Evolutionary conservation across 176 grass and related monocot genomes (phyloP).

Genomic region (Oryza glumipatula): DNA sequence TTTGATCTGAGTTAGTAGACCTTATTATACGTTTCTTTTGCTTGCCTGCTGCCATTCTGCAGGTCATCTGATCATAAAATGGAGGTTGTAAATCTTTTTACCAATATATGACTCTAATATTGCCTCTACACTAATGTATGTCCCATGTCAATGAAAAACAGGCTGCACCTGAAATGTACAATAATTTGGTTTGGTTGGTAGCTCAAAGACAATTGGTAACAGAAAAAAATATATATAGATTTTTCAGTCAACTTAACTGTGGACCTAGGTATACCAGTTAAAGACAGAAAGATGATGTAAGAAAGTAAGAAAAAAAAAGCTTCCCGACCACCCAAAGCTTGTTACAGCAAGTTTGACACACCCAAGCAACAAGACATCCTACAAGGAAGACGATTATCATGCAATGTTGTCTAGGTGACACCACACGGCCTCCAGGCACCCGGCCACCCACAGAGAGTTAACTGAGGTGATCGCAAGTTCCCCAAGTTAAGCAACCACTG

Average conservation of each 20-base stretch:
- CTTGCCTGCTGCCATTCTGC: constrained; percentile 79
- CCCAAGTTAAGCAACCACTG: not conserved
- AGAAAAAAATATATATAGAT: not conserved
- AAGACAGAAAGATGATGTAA: not conserved
- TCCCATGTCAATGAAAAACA: not conserved
- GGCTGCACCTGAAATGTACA: constrained; percentile 17
- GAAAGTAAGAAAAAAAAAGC: not conserved
- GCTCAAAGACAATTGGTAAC: constrained; percentile 6
- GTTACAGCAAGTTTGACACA: not conserved
- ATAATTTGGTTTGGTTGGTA: not conserved
- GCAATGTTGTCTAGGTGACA: not conserved
- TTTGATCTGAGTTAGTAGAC: constrained; percentile 63
- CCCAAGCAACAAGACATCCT: not conserved
- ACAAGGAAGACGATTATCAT: not conserved
- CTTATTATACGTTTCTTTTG: constrained; percentile 76
- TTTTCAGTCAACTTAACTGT: not conserved
- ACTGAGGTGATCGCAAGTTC: not conserved
- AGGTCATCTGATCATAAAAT: constrained; percentile 63
- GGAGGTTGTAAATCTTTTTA: constrained; percentile 25
- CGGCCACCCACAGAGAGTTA: not conserved
- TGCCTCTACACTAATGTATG: constrained; percentile 41
- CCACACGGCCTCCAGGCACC: not conserved
- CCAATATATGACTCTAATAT: constrained; percentile 11
- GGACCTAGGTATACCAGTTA: not conserved
- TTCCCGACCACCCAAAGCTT: not conserved